phyloP scores from a whole-genome alignment of 345 rosid species.

The Durio zibethinus region DNA sequence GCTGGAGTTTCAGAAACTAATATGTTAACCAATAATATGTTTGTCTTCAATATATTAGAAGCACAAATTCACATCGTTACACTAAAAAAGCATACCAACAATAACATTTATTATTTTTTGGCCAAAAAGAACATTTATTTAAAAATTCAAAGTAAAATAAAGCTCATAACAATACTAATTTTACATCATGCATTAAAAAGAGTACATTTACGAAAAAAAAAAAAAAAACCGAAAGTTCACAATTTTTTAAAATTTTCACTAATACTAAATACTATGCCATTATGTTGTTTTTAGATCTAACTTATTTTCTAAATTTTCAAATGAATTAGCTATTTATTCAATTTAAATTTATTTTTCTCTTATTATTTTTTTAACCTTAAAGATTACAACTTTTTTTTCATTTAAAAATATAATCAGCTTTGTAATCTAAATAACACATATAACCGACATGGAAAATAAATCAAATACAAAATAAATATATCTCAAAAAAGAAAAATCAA shows the following conservation, averaged over 20 bases:
- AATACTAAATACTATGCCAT: no score
- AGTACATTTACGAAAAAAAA: no score
- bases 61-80: neutral
- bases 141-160: neutral
- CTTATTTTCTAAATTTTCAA: no score
- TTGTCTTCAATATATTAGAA: neutral
- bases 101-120: no score
- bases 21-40: no score
- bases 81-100: no score
- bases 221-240: no score
- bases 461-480: neutral
- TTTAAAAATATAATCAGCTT: neutral
- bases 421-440: neutral
- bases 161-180: no score
- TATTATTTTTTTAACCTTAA: neutral
- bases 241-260: no score
- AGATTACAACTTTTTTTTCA: neutral
- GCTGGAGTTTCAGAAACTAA: no score
- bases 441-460: neutral
- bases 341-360: neutral
- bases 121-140: no score
- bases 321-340: neutral
- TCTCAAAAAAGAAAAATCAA: neutral
- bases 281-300: neutral
- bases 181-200: no score